phyloP scores from a whole-genome alignment of 1,284 basidiomycete species.

The Rhodofomes roseus region DNA sequence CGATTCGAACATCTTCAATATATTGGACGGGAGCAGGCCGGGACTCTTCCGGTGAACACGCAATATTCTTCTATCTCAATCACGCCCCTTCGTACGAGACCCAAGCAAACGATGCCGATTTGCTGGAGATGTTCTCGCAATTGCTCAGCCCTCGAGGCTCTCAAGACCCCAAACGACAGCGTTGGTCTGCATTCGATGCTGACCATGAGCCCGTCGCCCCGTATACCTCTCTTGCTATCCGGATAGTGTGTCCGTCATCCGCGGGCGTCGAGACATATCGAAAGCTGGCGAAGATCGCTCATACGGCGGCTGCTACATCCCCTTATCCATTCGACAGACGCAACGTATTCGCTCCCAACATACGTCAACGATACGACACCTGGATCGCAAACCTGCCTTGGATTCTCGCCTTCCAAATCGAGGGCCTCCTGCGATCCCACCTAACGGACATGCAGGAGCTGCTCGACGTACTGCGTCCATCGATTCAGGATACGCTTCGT shows the following conservation, averaged over 20 bases:
- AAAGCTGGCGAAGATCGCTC: slow-evolving; percentile 32
- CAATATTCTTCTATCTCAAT: slow-evolving; percentile 40
- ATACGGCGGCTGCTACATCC: slow-evolving; percentile 30
- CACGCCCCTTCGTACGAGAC: slow-evolving; percentile 44
- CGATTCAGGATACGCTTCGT: slow-evolving; percentile 29
- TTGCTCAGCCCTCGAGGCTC: not conserved
- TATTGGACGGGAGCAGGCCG: slow-evolving; percentile 33
- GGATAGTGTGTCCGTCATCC: slow-evolving; percentile 39
- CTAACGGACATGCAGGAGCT: slow-evolving; percentile 46
- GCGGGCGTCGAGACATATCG: slow-evolving; percentile 37
- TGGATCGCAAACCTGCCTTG: slow-evolving; percentile 43
- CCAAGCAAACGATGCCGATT: slow-evolving; percentile 21
- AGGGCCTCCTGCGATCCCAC: slow-evolving; percentile 39
- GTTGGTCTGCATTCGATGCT: slow-evolving; percentile 22
- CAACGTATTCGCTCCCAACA: slow-evolving; percentile 38
- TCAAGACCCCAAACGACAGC: slow-evolving; percentile 12
- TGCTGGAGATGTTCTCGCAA: slow-evolving; percentile 17
- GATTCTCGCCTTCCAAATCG: slow-evolving; percentile 53
- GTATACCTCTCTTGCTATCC: slow-evolving; percentile 45
- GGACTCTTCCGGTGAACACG: slow-evolving; percentile 22
- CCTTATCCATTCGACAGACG: slow-evolving; percentile 38
- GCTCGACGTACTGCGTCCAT: slow-evolving; percentile 33
- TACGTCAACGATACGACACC: slow-evolving; percentile 29
- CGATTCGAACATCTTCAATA: slow-evolving; percentile 44
- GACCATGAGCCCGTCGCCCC: slow-evolving; percentile 32